These are phyloP conservation scores for Fraxinus platypoda DNA, from an alignment of 305 asterid species.

Conservation along the genomic window DNA sequence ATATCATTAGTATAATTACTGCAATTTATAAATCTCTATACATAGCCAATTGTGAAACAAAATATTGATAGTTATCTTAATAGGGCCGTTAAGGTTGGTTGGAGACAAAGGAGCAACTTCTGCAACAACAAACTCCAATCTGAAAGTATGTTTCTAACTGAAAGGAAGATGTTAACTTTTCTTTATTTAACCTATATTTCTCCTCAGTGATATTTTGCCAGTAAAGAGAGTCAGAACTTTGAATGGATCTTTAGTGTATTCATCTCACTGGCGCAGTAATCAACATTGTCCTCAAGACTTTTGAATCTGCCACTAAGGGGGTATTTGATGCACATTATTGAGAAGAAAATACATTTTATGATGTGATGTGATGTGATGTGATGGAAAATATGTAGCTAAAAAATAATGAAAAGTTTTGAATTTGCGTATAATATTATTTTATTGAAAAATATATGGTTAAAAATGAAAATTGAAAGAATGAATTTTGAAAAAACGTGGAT, in stretches of 20 bases:
- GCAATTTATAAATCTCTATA: neutral
- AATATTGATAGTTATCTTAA: neutral
- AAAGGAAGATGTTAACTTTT: neutral
- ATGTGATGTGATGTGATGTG: too few species aligned
- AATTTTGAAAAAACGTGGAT: too few species aligned
- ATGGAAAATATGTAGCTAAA: too few species aligned
- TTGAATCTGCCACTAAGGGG: neutral
- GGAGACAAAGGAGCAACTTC: neutral
- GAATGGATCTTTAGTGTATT: neutral
- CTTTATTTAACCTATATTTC: neutral
- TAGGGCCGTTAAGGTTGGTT: neutral
- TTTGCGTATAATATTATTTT: too few species aligned
- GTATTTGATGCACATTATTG: too few species aligned
- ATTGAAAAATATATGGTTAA: too few species aligned
- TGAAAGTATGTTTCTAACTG: neutral
- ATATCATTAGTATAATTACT: constrained; percentile 12
- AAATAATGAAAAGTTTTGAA: too few species aligned
- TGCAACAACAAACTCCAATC: neutral
- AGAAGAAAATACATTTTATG: too few species aligned
- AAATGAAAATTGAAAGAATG: too few species aligned
- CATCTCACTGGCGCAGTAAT: neutral
- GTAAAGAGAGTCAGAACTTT: neutral
- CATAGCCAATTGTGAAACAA: neutral
- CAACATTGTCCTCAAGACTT: neutral
- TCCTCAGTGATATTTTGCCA: neutral